Evolutionary conservation across 164 flowering plant species (phyloP).

Genomic region (Piper longum): DNA sequence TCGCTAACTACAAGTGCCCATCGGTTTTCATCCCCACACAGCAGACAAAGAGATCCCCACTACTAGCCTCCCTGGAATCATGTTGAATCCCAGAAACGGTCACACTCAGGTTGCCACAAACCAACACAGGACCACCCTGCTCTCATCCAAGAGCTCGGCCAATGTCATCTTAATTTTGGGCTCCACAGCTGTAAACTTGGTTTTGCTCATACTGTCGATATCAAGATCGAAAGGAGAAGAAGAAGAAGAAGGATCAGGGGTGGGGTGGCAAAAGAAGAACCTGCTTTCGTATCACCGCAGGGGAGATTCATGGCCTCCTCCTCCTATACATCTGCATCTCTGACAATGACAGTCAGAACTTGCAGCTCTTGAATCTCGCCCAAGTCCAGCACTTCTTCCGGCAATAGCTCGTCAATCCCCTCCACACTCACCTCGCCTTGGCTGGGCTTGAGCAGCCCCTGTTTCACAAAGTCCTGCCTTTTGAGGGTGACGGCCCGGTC

Average conservation of each 20-base stretch:
- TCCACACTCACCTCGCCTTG: conserved; percentile 27
- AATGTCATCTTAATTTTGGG: conserved; percentile 75
- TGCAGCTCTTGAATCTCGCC: conserved; percentile 67
- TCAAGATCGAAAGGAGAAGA: conserved; percentile 52
- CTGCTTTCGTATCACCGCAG: conserved; percentile 18
- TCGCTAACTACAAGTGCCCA: conserved; percentile 75
- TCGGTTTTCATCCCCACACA: conserved; percentile 71
- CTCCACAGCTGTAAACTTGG: conserved; percentile 58
- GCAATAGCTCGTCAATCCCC: conserved; percentile 43
- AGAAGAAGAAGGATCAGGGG: background rate
- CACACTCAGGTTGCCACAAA: conserved; percentile 71
- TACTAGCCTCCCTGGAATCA: conserved; percentile 66
- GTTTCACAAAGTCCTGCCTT: conserved; percentile 68
- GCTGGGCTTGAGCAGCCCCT: conserved; percentile 62
- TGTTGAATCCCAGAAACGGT: conserved; percentile 81
- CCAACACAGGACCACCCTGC: conserved; percentile 79
- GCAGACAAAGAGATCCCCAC: conserved; percentile 89
- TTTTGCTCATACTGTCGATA: conserved; percentile 46
- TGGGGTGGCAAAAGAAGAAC: too few relatives aligned
- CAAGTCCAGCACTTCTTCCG: conserved; percentile 71
- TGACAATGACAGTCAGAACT: conserved; percentile 33
- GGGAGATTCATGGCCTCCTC: conserved; percentile 13
- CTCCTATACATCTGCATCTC: conserved; percentile 20
- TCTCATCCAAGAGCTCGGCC: conserved; percentile 90
- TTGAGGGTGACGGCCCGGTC: conserved; percentile 71